Evolutionary conservation across 2,329 filamentous ascomycete genomes (phyloP).

Genomic region (Penicillium sp.): DNA sequence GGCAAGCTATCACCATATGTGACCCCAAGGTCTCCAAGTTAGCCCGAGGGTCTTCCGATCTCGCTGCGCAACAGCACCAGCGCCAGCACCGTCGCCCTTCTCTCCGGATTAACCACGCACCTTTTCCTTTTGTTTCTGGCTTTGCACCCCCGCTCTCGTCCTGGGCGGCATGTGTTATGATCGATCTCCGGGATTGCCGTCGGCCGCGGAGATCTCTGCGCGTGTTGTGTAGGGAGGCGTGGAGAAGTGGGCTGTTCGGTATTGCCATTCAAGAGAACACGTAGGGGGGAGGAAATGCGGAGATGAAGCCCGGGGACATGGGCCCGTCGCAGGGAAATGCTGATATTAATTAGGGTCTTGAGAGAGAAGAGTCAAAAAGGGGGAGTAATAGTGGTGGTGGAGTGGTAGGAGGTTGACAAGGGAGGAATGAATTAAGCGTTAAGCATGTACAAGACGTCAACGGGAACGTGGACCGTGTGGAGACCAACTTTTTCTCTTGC

Average conservation of each 20-base stretch:
- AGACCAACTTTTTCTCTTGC: slow-evolving; percentile 1
- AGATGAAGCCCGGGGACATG: too few relatives aligned
- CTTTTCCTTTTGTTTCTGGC: slow-evolving; percentile 64
- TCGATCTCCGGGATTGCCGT: slow-evolving; percentile 30
- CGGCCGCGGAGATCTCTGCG: slow-evolving; percentile 28
- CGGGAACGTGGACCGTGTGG: slow-evolving; percentile 30
- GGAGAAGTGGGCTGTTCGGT: slow-evolving; percentile 18
- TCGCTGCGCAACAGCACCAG: background rate
- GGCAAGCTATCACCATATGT: slow-evolving; percentile 72
- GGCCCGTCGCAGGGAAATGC: too few relatives aligned
- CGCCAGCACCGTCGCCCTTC: background rate
- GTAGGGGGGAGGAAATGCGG: background rate
- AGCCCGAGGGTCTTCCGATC: slow-evolving; percentile 11
- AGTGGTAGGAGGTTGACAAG: slow-evolving; percentile 1
- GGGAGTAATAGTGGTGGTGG: background rate
- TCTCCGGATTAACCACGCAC: slow-evolving; percentile 34
- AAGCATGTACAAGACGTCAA: slow-evolving; percentile 24
- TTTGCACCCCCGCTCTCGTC: slow-evolving; percentile 57
- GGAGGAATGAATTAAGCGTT: slow-evolving; percentile 16
- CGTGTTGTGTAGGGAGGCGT: slow-evolving; percentile 17
- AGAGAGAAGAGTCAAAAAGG: too few relatives aligned
- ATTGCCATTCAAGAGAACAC: slow-evolving; percentile 26
- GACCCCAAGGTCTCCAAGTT: slow-evolving; percentile 13
- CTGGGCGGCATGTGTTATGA: slow-evolving; percentile 50
- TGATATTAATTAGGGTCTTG: too few relatives aligned